Percentiles rank a stretch among this genome's conserved stretches.
phyloP scores from a whole-genome alignment of 2,329 filamentous ascomycete species.

The Ophiognomonia clavigignenti-juglandacearum region DNA sequence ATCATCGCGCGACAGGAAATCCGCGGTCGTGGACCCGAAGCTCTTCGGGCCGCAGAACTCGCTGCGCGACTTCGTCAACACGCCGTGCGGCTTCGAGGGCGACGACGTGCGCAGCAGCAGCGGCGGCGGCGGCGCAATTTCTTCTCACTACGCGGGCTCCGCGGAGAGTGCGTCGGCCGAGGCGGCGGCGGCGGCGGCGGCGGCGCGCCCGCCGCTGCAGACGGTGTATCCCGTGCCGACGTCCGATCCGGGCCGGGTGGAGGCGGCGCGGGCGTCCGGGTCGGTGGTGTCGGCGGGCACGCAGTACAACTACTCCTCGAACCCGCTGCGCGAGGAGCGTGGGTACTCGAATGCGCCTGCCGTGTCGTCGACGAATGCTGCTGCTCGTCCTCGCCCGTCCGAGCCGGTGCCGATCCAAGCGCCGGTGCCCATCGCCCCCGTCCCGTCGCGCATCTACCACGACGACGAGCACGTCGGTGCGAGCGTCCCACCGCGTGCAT shows the following conservation, averaged over 20 bases:
- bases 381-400: too few species aligned
- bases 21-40: slow-evolving; percentile 51
- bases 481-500: slow-evolving; percentile 28
- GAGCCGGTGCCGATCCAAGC: slow-evolving; percentile 72
- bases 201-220: slow-evolving; percentile 54
- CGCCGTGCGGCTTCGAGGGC: slow-evolving; percentile 50
- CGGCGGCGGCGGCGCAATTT: too few species aligned
- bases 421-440: slow-evolving; percentile 72
- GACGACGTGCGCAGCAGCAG: slow-evolving; percentile 24
- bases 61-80: slow-evolving; percentile 50
- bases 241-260: slow-evolving; percentile 58
- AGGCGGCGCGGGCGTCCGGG: slow-evolving; percentile 41
- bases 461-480: slow-evolving; percentile 38
- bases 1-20: slow-evolving; percentile 30
- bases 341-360: not conserved
- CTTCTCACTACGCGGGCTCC: slow-evolving; percentile 21
- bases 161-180: slow-evolving; percentile 32
- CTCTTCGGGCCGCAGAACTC: slow-evolving; percentile 59
- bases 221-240: slow-evolving; percentile 64
- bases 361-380: too few species aligned
- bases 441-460: slow-evolving; percentile 65
- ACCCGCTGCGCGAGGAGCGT: slow-evolving; percentile 32
- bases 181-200: slow-evolving; percentile 43
- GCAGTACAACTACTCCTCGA: slow-evolving; percentile 10
- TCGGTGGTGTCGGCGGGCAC: slow-evolving; percentile 41